phyloP scores from a whole-genome alignment of 2,329 filamentous ascomycete species.

The Cytospora mali region DNA sequence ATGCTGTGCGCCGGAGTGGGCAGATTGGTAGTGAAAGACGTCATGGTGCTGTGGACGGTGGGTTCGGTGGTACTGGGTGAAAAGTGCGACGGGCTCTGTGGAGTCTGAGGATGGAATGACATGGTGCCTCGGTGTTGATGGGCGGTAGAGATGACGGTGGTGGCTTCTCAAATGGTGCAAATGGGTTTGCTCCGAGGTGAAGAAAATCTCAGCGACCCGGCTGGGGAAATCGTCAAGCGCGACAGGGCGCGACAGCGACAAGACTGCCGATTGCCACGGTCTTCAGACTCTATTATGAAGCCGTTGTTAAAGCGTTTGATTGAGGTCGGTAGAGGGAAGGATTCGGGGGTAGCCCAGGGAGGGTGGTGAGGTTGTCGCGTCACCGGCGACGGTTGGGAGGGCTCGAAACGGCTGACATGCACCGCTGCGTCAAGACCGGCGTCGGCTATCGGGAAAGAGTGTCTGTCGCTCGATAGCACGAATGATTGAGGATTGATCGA shows the following conservation, averaged over 20 bases:
- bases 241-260: conserved; percentile 10
- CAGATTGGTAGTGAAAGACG: conserved; percentile 54
- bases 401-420: conserved; percentile 14
- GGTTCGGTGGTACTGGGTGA: conserved; percentile 58
- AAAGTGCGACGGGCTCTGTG: conserved; percentile 67
- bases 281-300: background rate
- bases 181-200: background rate
- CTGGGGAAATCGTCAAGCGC: background rate
- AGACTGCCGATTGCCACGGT: conserved; percentile 17
- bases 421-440: conserved; percentile 15
- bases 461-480: conserved; percentile 11
- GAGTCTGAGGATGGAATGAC: conserved; percentile 69
- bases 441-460: background rate
- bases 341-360: conserved; percentile 14
- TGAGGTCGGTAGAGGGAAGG: background rate
- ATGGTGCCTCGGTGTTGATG: conserved; percentile 46
- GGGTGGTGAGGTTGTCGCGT: conserved; percentile 19
- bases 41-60: conserved; percentile 55
- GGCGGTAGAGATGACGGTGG: conserved; percentile 14
- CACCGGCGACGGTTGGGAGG: conserved; percentile 20
- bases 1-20: conserved; percentile 67
- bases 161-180: conserved; percentile 10
- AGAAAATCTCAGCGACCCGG: conserved; percentile 12
- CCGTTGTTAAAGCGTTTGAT: conserved; percentile 13
- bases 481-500: conserved; percentile 15